phyloP scores from a whole-genome alignment of 2,329 filamentous ascomycete species.

The Myriosclerotinia curreyana region DNA sequence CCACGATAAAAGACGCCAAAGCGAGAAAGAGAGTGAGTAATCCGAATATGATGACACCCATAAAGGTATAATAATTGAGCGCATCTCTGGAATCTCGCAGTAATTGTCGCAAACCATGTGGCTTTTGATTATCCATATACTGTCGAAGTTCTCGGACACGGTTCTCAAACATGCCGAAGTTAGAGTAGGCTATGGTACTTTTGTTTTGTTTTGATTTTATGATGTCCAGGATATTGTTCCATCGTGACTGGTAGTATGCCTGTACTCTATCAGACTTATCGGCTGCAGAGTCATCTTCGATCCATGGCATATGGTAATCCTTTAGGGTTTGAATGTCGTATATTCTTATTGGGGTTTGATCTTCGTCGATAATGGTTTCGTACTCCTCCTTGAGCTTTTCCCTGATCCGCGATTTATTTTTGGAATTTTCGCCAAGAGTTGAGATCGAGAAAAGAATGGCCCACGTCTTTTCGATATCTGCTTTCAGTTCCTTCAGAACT shows the following conservation, averaged over 20 bases:
- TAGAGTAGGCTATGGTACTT: not conserved
- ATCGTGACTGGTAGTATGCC: not conserved
- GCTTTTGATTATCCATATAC: slow-evolving; percentile 4
- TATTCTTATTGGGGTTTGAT: too few relatives aligned
- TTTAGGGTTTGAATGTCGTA: not conserved
- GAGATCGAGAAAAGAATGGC: not conserved
- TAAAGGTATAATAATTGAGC: slow-evolving; percentile 6
- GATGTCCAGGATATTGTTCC: not conserved
- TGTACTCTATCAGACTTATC: not conserved
- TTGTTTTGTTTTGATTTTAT: slow-evolving; percentile 2
- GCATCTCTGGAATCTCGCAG: slow-evolving; percentile 5
- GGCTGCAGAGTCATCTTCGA: not conserved
- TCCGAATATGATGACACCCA: slow-evolving; percentile 3
- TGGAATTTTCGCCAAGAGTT: not conserved
- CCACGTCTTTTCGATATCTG: slow-evolving; percentile 8
- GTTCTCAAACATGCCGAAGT: slow-evolving; percentile 3
- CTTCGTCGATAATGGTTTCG: not conserved
- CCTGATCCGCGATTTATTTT: not conserved
- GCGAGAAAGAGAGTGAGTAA: not conserved
- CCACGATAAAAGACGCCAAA: not conserved
- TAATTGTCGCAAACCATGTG: not conserved
- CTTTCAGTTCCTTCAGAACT: slow-evolving; percentile 3
- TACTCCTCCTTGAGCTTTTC: slow-evolving; percentile 10
- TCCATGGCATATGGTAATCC: slow-evolving; percentile 10
- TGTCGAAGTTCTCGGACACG: not conserved